Percentiles rank a stretch among this genome's conserved stretches.
Evolutionary conservation across 1,284 basidiomycete species (phyloP).

Genomic region (Trichosporon sp.): DNA sequence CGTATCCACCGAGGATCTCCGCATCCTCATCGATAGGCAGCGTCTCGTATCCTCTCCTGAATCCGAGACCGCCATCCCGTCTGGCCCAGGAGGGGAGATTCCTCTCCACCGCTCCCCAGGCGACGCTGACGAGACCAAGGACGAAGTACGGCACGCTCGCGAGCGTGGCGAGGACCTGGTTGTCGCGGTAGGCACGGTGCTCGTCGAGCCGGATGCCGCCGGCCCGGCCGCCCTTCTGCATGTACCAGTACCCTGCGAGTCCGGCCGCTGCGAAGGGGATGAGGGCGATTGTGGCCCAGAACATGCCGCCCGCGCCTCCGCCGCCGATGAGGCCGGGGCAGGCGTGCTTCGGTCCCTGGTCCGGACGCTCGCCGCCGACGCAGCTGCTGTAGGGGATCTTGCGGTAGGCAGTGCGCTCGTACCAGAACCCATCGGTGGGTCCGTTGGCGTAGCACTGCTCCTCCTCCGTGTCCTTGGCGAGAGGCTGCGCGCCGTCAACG

Average conservation of each 20-base stretch:
- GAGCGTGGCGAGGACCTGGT: conserved; percentile 65
- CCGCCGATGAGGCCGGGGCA: conserved; percentile 71
- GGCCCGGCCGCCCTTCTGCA: conserved; percentile 65
- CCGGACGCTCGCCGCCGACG: conserved; percentile 70
- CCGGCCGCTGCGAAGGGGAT: conserved; percentile 73
- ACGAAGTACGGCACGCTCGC: conserved; percentile 86
- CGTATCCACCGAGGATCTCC: conserved; percentile 46
- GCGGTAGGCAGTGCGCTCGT: conserved; percentile 84
- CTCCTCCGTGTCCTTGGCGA: conserved; percentile 61
- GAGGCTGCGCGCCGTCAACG: conserved; percentile 66
- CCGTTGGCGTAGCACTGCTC: conserved; percentile 59
- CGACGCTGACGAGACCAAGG: conserved; percentile 72
- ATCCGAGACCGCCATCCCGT: conserved; percentile 52
- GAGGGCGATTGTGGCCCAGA: conserved; percentile 75
- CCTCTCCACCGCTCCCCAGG: conserved; percentile 62
- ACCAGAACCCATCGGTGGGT: conserved; percentile 66
- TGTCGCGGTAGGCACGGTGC: conserved; percentile 58
- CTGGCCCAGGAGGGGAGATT: conserved; percentile 44
- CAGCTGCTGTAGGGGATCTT: conserved; percentile 85
- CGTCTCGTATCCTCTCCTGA: conserved; percentile 73
- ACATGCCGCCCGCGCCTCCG: conserved; percentile 67
- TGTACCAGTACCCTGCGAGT: conserved; percentile 76
- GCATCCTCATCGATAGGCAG: conserved; percentile 84
- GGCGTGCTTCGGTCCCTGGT: conserved; percentile 69
- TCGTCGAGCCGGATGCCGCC: conserved; percentile 69